Evolutionary conservation across 331 rosid species (phyloP), one percentile per base, ranked within the genome.

Genomic region (Quercus phellos): DNA sequence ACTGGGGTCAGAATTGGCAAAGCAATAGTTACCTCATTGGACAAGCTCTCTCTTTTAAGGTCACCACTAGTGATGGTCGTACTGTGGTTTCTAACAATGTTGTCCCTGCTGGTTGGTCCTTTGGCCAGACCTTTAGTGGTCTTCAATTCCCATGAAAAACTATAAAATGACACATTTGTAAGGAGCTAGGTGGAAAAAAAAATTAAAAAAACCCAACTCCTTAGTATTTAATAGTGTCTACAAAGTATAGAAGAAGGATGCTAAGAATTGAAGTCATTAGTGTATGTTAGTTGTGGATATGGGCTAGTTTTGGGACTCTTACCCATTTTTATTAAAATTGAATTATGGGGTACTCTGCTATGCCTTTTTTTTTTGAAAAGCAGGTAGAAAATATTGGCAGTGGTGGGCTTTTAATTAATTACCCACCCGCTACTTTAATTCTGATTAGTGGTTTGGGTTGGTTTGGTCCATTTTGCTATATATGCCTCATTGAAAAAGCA

Each of bases 1-100:
- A 93, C 55, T 93, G 96, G 98, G 98, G 98, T 0, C 98, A 93
- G 68, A 93, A 93, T 50, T 93, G 96, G 98, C 96, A 93, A 70
- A 90, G 89, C 87, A 93, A 90, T 73, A 10, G 86, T n/a, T 18
- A 78, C 79, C 89, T 78, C 43, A 68, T 87, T 16, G 93, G 94
- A 66, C 94, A 90, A 30, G 79, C 83, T 81, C 90, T 91, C n/a
- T 93, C 94, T 0, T 90, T 93, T 46, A 88, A 87, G 84, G 88
- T 93, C 50, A 84, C 85, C 24, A 78, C 91, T 21, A 82, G 96
- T 7, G 93, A 93, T n/a, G 93, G 96, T 0, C 89, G 84, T 59
- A 87, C 85, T 1, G 42, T 93, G 0, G 61, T 88, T 19, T 83
- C 97, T 54, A n/a, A 84, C 55, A 38, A 85, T 19, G 89, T 82